Evolutionary conservation across 2,329 filamentous ascomycete genomes (phyloP).

Genomic region (Aspergillus quadricinctus): DNA sequence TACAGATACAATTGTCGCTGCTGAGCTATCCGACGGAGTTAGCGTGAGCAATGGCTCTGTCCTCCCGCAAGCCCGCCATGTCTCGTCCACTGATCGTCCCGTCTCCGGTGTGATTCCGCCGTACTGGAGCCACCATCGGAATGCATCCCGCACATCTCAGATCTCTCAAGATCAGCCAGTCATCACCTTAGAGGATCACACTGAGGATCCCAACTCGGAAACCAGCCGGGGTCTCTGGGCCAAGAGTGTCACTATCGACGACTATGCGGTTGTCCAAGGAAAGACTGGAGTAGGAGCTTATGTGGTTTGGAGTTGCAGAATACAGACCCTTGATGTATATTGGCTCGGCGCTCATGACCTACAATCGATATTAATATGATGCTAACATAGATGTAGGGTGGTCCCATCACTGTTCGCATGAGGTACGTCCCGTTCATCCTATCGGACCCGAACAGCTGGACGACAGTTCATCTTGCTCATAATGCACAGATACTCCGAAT

Average conservation of each 20-base stretch:
- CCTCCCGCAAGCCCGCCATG: constrained; percentile 12
- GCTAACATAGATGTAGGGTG: constrained; percentile 41
- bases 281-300: constrained; percentile 71
- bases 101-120: constrained; percentile 37
- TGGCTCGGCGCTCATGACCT: not conserved
- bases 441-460: not conserved
- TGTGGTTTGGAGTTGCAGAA: constrained; percentile 87
- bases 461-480: constrained; percentile 15
- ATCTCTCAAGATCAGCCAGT: constrained; percentile 35
- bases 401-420: constrained; percentile 56
- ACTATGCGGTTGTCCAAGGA: constrained; percentile 59
- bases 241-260: constrained; percentile 56
- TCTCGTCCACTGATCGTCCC: constrained; percentile 19
- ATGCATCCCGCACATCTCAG: constrained; percentile 39
- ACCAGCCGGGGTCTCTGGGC: constrained; percentile 60
- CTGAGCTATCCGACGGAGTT: constrained; percentile 4
- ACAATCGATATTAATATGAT: not conserved
- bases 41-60: constrained; percentile 10
- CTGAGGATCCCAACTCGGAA: constrained; percentile 52
- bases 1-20: constrained; percentile 8
- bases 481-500: constrained; percentile 73
- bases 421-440: constrained; percentile 38
- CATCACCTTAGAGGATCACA: constrained; percentile 63
- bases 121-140: constrained; percentile 44
- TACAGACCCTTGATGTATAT: constrained; percentile 78